Evolutionary conservation across 306 rosid species (phyloP).

Genomic region (Casuarina glauca): DNA sequence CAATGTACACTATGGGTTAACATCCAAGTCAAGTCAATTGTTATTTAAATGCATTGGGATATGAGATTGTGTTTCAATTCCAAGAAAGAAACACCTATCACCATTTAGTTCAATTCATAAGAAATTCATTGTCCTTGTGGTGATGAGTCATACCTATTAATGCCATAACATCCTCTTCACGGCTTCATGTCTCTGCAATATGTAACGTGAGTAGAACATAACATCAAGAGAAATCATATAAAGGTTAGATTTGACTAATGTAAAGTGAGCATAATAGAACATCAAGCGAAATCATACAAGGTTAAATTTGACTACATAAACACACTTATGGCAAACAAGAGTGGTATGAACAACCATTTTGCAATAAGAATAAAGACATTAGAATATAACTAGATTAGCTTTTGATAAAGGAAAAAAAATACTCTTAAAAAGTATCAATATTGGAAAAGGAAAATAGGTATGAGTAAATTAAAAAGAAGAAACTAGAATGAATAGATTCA

Average conservation of each 20-base stretch:
- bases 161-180: constrained; percentile 80
- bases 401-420: constrained; percentile 2
- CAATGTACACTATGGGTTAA: background rate
- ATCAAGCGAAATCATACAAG: no score
- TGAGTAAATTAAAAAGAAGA: background rate
- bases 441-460: constrained; percentile 9
- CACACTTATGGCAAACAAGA: constrained; percentile 94
- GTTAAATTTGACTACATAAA: constrained; percentile 17
- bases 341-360: constrained; percentile 86
- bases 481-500: constrained; percentile 3
- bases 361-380: constrained; percentile 38
- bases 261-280: no score
- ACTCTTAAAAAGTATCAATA: constrained; percentile 14
- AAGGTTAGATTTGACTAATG: constrained; percentile 9
- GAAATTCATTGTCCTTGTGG: constrained; percentile 78
- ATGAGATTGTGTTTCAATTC: constrained; percentile 7
- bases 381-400: constrained; percentile 17
- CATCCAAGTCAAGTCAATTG: constrained; percentile 8
- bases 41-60: constrained; percentile 2
- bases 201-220: constrained; percentile 22
- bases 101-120: constrained; percentile 83
- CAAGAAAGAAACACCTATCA: constrained; percentile 31
- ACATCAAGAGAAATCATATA: constrained; percentile 6
- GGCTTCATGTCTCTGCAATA: constrained; percentile 84
- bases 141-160: constrained; percentile 96